Conservation (phyloP, 1,284 basidiomycete species). For the Anthracocystis setariae region DNA sequence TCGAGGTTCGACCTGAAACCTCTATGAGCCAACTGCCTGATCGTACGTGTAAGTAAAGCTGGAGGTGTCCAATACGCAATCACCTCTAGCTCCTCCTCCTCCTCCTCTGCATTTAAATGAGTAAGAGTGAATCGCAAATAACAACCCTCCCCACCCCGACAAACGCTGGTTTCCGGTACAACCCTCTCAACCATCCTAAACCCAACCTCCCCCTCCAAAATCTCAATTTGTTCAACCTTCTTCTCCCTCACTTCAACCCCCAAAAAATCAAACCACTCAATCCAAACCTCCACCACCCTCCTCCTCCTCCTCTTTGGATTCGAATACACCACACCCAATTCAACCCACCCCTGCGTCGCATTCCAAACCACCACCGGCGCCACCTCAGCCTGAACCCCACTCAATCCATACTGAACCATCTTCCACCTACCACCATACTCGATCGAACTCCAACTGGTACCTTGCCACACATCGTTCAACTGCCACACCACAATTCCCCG, state of each 20-base stretch:
- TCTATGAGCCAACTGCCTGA: not conserved
- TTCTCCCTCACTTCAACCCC: not conserved
- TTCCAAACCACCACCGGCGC: slow-evolving; percentile 71
- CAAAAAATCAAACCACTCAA: slow-evolving; percentile 23
- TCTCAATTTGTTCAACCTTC: not conserved
- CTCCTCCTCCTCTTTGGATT: not conserved
- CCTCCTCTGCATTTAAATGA: too few species aligned
- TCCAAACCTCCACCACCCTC: not conserved
- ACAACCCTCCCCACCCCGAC: slow-evolving; percentile 4
- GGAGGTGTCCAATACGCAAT: slow-evolving; percentile 11
- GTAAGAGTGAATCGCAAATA: slow-evolving; percentile 12
- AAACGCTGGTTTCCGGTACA: not conserved
- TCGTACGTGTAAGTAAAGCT: not conserved
- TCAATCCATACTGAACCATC: slow-evolving; percentile 71
- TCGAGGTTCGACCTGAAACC: slow-evolving; percentile 2
- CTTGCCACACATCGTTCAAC: slow-evolving; percentile 78
- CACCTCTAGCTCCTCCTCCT: too few species aligned
- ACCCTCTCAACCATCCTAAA: slow-evolving; percentile 2
- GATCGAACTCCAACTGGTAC: slow-evolving; percentile 74
- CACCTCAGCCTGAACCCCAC: slow-evolving; percentile 71
- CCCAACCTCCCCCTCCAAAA: slow-evolving; percentile 1
- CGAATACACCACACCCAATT: slow-evolving; percentile 69
- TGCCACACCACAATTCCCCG: slow-evolving; percentile 75
- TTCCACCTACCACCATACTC: slow-evolving; percentile 77
- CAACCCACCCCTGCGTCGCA: slow-evolving; percentile 72